phyloP scores from a whole-genome alignment of 2,329 filamentous ascomycete genomes.

The Xylariomycetidae sp. region DNA sequence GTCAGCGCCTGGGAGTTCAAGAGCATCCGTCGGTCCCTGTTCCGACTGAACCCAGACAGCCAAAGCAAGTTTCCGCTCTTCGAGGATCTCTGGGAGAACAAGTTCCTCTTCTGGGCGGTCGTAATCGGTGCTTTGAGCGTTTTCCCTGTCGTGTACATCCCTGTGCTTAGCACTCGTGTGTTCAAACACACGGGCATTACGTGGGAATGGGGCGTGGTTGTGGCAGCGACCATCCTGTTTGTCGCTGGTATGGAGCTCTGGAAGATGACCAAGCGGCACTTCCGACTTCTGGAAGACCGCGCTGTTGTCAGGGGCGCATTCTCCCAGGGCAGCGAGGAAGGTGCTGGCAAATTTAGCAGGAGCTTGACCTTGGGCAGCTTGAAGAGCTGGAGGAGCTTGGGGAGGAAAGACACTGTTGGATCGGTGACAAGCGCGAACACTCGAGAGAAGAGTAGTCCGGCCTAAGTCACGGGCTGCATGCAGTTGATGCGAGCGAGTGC shows the following conservation, averaged over 20 bases:
- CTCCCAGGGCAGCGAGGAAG: constrained; percentile 45
- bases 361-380: constrained; percentile 48
- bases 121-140: constrained; percentile 54
- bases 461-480: too few species aligned
- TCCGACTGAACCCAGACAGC: constrained; percentile 55
- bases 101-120: constrained; percentile 64
- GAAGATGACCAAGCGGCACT: constrained; percentile 61
- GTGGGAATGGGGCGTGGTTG: constrained; percentile 70
- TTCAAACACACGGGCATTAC: constrained; percentile 67
- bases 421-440: background rate
- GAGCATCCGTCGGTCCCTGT: constrained; percentile 64
- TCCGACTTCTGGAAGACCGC: constrained; percentile 45
- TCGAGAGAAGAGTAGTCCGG: background rate
- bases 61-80: constrained; percentile 47
- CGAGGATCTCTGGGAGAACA: constrained; percentile 62
- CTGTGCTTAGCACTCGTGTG: constrained; percentile 60
- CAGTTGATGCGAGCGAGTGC: too few species aligned
- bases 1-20: constrained; percentile 76
- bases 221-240: constrained; percentile 58
- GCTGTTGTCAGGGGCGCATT: constrained; percentile 44
- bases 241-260: constrained; percentile 63
- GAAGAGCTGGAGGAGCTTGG: constrained; percentile 32
- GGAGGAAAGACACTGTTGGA: constrained; percentile 22
- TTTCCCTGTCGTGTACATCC: constrained; percentile 67
- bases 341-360: constrained; percentile 37